Conservation (phyloP, 1,284 basidiomycete genomes). For the Neotropicomus parvogracilis region DNA sequence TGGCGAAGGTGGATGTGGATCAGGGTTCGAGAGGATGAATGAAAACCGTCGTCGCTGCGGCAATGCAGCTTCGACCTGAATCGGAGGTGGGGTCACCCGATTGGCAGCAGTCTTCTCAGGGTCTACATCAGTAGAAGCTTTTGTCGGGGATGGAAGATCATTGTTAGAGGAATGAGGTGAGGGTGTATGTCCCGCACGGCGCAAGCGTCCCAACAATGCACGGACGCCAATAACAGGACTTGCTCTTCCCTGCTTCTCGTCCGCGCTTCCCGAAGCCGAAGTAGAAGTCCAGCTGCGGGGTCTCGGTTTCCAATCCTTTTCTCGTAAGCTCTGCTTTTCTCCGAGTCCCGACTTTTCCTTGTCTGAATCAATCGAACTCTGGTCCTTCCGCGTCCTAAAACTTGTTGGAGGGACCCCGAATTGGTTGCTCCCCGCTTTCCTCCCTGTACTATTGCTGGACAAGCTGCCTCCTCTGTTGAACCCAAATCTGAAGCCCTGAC, state of each 20-base stretch:
- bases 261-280: slow-evolving; percentile 22
- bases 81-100: slow-evolving; percentile 17
- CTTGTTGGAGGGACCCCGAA: slow-evolving; percentile 29
- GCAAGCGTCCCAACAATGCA: slow-evolving; percentile 26
- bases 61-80: slow-evolving; percentile 16
- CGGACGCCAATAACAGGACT: slow-evolving; percentile 28
- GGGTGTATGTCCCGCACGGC: slow-evolving; percentile 26
- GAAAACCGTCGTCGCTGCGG: slow-evolving; percentile 25
- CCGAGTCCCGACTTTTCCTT: slow-evolving; percentile 21
- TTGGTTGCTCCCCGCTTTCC: slow-evolving; percentile 10
- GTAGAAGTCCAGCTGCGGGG: slow-evolving; percentile 15
- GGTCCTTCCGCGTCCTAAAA: slow-evolving; percentile 27
- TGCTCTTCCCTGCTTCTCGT: slow-evolving; percentile 23
- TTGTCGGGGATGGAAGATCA: slow-evolving; percentile 23
- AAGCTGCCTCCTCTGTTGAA: slow-evolving; percentile 15
- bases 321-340: slow-evolving; percentile 14
- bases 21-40: slow-evolving; percentile 34
- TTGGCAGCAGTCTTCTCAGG: slow-evolving; percentile 13
- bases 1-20: slow-evolving; percentile 23
- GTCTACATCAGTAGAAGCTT: slow-evolving; percentile 12
- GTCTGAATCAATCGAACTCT: slow-evolving; percentile 16
- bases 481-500: slow-evolving; percentile 22
- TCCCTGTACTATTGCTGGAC: slow-evolving; percentile 21
- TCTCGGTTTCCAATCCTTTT: slow-evolving; percentile 16
- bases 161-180: slow-evolving; percentile 28